Percentiles rank a stretch among this genome's conserved stretches.
phyloP scores from a whole-genome alignment of 1,284 basidiomycete species.

The Cryptococcus sp. region DNA sequence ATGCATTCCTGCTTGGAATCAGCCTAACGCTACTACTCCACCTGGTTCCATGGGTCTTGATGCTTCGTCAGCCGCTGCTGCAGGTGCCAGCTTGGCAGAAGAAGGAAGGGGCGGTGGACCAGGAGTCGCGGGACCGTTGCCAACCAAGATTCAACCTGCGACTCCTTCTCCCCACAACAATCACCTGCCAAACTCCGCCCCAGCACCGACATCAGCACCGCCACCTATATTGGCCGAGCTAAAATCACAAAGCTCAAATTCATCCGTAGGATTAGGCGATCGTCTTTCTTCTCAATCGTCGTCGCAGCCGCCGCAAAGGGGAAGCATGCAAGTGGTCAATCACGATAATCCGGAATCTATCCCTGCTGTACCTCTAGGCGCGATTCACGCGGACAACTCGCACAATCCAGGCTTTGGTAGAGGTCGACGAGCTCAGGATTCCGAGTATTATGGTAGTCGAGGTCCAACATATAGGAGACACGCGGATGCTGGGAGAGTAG shows the following conservation, averaged over 20 bases:
- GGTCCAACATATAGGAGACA: slow-evolving; percentile 30
- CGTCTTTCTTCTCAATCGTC: background rate
- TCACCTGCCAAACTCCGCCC: too few species aligned
- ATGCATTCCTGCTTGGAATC: too few species aligned
- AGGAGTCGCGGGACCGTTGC: slow-evolving; percentile 24
- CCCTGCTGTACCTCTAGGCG: slow-evolving; percentile 19
- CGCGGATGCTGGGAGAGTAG: slow-evolving; percentile 33
- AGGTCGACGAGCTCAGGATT: slow-evolving; percentile 4
- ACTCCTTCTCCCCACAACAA: background rate
- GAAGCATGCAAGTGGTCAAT: slow-evolving; percentile 27
- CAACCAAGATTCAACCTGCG: slow-evolving; percentile 10
- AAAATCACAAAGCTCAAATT: background rate
- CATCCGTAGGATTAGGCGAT: background rate
- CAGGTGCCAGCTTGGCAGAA: background rate
- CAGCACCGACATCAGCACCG: background rate
- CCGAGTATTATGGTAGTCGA: background rate
- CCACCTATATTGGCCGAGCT: background rate
- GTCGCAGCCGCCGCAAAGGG: background rate
- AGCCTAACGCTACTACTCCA: too few species aligned
- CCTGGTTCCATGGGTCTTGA: slow-evolving; percentile 2
- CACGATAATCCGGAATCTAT: slow-evolving; percentile 23
- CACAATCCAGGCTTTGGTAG: background rate
- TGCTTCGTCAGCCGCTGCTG: slow-evolving; percentile 9
- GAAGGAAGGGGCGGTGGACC: slow-evolving; percentile 13
- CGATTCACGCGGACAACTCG: slow-evolving; percentile 4